Evolutionary conservation across 1,284 basidiomycete genomes (phyloP).

Genomic region (Cryptococcus depauperatus): DNA sequence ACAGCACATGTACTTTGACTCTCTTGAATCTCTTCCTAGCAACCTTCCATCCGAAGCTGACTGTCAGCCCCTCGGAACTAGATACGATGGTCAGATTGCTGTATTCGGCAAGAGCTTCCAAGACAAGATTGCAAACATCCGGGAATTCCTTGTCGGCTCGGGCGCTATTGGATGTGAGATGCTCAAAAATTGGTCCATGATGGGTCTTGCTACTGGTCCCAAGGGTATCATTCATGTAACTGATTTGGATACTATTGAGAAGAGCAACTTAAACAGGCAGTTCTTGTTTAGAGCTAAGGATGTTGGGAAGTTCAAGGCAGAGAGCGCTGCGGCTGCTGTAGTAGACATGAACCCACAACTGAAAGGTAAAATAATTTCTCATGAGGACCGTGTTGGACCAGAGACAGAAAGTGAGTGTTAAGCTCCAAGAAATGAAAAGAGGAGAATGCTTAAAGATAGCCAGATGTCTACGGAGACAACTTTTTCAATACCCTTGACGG

Average conservation of each 20-base stretch:
- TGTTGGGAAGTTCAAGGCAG: conserved; percentile 94
- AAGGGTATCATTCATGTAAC: conserved; percentile 87
- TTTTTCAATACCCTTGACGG: conserved; percentile 87
- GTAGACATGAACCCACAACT: conserved; percentile 95
- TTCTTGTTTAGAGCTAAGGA: conserved; percentile 98
- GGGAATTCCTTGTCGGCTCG: conserved; percentile 94
- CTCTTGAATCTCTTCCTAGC: conserved; percentile 82
- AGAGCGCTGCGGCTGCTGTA: conserved; percentile 87
- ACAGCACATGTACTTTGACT: conserved; percentile 96
- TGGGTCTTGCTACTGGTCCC: conserved; percentile 80
- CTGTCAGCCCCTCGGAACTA: conserved; percentile 68
- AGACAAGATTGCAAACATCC: conserved; percentile 78
- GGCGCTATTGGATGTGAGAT: conserved; percentile 99
- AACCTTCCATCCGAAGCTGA: conserved; percentile 73
- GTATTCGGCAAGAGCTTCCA: conserved; percentile 94
- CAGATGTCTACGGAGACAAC: conserved; percentile 78
- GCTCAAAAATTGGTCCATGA: conserved; percentile 99
- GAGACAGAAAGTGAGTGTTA: conserved; percentile 76
- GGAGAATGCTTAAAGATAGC: neutral
- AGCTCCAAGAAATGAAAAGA: too few species aligned
- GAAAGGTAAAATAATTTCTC: conserved; percentile 75
- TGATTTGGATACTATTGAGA: conserved; percentile 98
- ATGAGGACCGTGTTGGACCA: conserved; percentile 89
- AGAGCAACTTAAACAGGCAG: conserved; percentile 96
- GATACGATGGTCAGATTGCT: conserved; percentile 93